A percentile compares a stretch with the other conserved stretches of the same genome.
Conservation (phyloP, 1,284 basidiomycete genomes). For the Phellopilus nigrolimitatus region DNA sequence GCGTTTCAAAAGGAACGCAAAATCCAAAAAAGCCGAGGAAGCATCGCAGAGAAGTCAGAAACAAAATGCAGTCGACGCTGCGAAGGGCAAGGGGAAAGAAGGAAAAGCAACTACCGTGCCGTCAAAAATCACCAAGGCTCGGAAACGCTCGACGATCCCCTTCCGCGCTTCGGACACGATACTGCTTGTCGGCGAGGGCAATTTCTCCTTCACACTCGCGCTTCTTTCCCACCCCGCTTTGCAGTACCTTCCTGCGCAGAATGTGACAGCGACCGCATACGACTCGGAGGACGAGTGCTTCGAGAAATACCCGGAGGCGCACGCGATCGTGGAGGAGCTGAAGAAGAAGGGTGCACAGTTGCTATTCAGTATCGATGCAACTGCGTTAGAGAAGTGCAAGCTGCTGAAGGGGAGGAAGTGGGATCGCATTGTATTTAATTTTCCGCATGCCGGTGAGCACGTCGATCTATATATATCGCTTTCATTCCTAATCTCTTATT, state of each 20-base stretch:
- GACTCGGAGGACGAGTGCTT: conserved; percentile 78
- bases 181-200: conserved; percentile 91
- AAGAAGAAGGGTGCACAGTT: conserved; percentile 63
- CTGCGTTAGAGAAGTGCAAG: conserved; percentile 59
- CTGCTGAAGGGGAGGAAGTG: conserved; percentile 55
- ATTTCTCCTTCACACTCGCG: conserved; percentile 89
- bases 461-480: background rate
- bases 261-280: conserved; percentile 84
- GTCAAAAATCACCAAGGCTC: conserved; percentile 14
- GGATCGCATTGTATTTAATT: conserved; percentile 92
- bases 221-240: conserved; percentile 48
- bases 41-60: conserved; percentile 48
- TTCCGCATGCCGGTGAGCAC: conserved; percentile 88
- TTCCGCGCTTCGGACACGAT: conserved; percentile 75
- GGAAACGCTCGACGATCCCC: conserved; percentile 51
- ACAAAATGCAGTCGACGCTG: conserved; percentile 29
- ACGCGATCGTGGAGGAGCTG: conserved; percentile 54
- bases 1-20: conserved; percentile 54
- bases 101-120: conserved; percentile 22
- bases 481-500: background rate
- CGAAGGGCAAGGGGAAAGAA: conserved; percentile 40
- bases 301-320: conserved; percentile 81
- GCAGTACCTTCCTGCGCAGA: conserved; percentile 54
- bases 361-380: conserved; percentile 84
- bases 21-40: conserved; percentile 38